A percentile compares a stretch with the other conserved stretches of the same genome.
These are phyloP conservation scores for Alternaria novae-zelandiae DNA, from an alignment of 2,329 filamentous ascomycete species.

Conservation along the genomic window DNA sequence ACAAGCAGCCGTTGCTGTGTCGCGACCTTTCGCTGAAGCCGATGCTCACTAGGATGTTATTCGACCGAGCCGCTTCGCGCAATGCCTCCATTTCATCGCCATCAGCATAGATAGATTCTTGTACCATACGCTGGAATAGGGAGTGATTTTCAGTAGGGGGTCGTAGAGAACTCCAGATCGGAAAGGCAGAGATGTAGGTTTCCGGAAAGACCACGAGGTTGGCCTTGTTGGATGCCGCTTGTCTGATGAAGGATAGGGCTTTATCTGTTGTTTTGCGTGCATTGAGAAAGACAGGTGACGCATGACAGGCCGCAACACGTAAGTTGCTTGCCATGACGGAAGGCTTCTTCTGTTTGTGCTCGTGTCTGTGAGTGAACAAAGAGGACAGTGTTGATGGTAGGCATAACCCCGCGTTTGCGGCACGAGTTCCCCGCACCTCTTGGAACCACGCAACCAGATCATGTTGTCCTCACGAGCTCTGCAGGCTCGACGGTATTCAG, in stretches of 20 bases:
- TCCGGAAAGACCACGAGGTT: constrained; percentile 63
- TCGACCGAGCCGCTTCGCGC: constrained; percentile 45
- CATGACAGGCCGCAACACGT: constrained; percentile 37
- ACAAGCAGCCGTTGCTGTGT: constrained; percentile 56
- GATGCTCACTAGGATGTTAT: constrained; percentile 53
- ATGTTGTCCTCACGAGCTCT: neutral
- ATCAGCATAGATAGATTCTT: constrained; percentile 13
- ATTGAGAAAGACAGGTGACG: constrained; percentile 56
- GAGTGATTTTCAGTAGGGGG: constrained; percentile 59
- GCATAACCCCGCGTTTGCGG: neutral
- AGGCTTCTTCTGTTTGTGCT: neutral
- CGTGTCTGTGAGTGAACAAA: neutral
- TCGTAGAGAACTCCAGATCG: constrained; percentile 58
- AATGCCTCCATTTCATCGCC: constrained; percentile 36
- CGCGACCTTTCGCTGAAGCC: constrained; percentile 59
- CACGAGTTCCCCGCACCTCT: neutral
- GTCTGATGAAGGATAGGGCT: constrained; percentile 53
- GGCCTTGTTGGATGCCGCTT: constrained; percentile 53
- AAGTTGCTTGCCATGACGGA: constrained; percentile 16
- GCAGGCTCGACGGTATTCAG: neutral
- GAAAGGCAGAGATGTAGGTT: constrained; percentile 61
- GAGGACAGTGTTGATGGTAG: neutral
- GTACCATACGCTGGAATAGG: constrained; percentile 56
- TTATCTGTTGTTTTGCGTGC: constrained; percentile 56
- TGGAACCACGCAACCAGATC: neutral